Percentiles rank a stretch among this genome's conserved stretches.
Conservation (phyloP, 1,139 yeast genomes). For the Geotrichum fermentans region DNA sequence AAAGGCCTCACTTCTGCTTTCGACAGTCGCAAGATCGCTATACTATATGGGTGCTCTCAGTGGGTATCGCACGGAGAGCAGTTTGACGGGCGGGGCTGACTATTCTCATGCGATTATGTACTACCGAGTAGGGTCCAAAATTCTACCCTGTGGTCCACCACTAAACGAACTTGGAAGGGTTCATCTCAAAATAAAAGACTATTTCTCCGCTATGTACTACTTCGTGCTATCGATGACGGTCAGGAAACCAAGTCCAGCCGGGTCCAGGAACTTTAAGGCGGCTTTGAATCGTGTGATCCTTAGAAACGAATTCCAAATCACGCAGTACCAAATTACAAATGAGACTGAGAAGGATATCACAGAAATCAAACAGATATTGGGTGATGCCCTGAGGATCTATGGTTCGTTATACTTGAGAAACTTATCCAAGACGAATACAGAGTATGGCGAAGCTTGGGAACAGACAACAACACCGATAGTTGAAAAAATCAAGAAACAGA, state of each 20-base stretch:
- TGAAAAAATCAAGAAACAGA: no score
- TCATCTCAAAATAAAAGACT: slow-evolving; percentile 11
- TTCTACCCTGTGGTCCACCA: slow-evolving; percentile 19
- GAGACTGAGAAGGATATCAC: no score
- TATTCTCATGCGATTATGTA: slow-evolving; percentile 24
- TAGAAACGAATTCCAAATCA: no score
- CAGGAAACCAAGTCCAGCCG: slow-evolving; percentile 16
- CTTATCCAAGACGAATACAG: no score
- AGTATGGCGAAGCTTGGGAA: no score
- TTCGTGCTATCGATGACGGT: slow-evolving; percentile 18
- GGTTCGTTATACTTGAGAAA: no score
- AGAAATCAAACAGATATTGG: no score
- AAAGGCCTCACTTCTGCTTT: background rate
- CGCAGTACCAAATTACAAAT: no score
- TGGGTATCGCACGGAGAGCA: slow-evolving; percentile 19
- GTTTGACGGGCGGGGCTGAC: background rate
- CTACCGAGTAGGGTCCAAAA: slow-evolving; percentile 22
- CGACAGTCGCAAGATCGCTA: background rate
- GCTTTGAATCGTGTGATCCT: no score
- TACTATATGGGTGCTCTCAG: slow-evolving; percentile 4
- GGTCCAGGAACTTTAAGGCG: no score
- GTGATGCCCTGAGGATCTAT: no score
- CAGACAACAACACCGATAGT: no score
- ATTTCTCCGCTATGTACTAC: slow-evolving; percentile 20
- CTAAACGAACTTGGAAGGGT: slow-evolving; percentile 19